Conservation (phyloP, 1,284 basidiomycete genomes). For the Phlebopus sp. region DNA sequence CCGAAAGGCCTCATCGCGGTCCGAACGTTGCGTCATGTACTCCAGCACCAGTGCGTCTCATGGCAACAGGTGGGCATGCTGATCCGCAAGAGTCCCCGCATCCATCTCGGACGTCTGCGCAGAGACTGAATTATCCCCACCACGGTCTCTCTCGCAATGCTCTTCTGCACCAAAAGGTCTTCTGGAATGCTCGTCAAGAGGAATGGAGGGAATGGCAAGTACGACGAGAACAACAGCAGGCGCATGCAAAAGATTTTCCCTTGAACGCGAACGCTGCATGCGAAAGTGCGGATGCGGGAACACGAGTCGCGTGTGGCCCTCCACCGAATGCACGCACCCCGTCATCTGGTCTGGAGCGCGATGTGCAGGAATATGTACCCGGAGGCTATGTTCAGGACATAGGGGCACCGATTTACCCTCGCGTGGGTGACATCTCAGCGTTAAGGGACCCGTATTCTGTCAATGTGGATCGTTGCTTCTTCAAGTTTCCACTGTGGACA, state of each 20-base stretch:
- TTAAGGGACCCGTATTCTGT: conserved; percentile 55
- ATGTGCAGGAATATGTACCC: conserved; percentile 14
- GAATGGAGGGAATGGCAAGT: conserved; percentile 44
- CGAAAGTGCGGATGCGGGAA: conserved; percentile 15
- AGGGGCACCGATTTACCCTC: conserved; percentile 51
- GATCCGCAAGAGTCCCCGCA: conserved; percentile 5
- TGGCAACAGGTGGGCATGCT: conserved; percentile 2
- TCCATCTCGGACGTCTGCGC: conserved; percentile 8
- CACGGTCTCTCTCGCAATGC: conserved; percentile 60
- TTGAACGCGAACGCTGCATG: conserved; percentile 29
- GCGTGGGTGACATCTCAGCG: conserved; percentile 58
- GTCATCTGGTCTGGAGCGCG: conserved; percentile 30
- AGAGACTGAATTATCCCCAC: conserved; percentile 33
- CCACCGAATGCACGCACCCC: conserved; percentile 21
- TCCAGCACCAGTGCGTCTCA: conserved; percentile 23
- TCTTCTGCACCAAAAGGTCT: conserved; percentile 53
- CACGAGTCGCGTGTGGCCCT: background rate
- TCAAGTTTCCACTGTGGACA: conserved; percentile 57
- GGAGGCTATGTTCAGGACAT: conserved; percentile 19
- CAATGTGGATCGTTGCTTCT: conserved; percentile 57
- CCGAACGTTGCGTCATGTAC: conserved; percentile 8
- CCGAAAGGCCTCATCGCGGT: conserved; percentile 3
- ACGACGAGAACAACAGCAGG: conserved; percentile 14
- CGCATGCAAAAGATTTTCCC: conserved; percentile 16
- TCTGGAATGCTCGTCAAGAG: conserved; percentile 54